phyloP scores from a whole-genome alignment of 2,329 filamentous ascomycete genomes.

The Camillea tinctor region DNA sequence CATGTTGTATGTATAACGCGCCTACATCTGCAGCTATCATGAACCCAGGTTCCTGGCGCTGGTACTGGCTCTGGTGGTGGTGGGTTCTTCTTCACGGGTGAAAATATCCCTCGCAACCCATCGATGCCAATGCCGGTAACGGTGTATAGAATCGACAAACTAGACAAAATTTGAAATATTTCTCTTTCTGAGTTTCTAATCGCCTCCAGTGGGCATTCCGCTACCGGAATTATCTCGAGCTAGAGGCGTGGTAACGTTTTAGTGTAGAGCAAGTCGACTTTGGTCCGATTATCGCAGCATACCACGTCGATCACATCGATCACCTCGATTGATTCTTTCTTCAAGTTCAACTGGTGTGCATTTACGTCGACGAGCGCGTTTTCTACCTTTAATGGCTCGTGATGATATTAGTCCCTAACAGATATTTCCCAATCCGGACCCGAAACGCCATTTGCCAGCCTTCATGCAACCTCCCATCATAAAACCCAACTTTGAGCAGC shows the following conservation, averaged over 20 bases:
- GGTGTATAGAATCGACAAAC: not conserved
- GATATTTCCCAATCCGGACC: not conserved
- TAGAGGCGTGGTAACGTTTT: not conserved
- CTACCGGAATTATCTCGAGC: not conserved
- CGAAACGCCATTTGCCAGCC: slow-evolving; percentile 5
- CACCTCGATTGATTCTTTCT: too few relatives aligned
- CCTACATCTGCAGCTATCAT: not conserved
- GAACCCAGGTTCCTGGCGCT: not conserved
- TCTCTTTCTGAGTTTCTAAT: not conserved
- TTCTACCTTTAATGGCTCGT: not conserved
- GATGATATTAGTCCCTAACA: not conserved
- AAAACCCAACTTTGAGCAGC: slow-evolving; percentile 18
- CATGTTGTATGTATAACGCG: not conserved
- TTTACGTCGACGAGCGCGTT: not conserved
- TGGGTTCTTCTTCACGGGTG: not conserved
- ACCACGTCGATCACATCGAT: not conserved
- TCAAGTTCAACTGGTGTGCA: not conserved
- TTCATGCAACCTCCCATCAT: slow-evolving; percentile 11
- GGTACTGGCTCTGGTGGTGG: not conserved
- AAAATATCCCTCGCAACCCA: not conserved
- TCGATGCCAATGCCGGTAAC: not conserved
- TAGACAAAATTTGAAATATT: not conserved
- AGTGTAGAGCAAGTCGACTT: not conserved
- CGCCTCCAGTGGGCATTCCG: not conserved
- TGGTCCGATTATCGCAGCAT: not conserved